Evolutionary conservation across 2,329 filamentous ascomycete species (phyloP), one percentile per base, ranked within the genome.

Genomic region (Aspergillus candidus): DNA sequence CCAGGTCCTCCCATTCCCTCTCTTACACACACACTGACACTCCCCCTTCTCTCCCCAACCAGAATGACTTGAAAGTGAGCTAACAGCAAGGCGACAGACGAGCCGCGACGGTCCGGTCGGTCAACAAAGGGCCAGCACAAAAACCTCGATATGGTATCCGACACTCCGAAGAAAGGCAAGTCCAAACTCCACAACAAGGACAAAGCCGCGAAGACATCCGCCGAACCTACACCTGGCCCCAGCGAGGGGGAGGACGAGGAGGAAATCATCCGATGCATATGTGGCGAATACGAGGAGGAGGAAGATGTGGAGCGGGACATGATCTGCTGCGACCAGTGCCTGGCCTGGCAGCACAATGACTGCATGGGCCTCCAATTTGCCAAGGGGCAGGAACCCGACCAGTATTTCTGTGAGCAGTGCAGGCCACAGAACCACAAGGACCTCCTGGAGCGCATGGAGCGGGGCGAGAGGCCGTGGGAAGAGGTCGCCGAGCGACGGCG

Each of bases 121-220:
- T 89, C 91, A 59, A 98, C 93, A 52, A 98, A 98, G 65, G 93
- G 93, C 63, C 90, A 96, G 60, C 89, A 97, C 69, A 95, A 95
- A 69, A 85, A 86, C 53, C 83, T 88, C 56, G 89, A 95, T 61
- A 76, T 68, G 39, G 44, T 84, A 44, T 78, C 86, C 55, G 85
- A 88, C 37, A 67, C 70, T 12, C 64, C 71, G 42, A 71, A 74
- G 53, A 73, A 72, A 57, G 56, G 63, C 35, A 71, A 69, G 44
- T 60, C 68, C 46, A 77, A 76, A 59, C 55, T 67, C 36, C 75
- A 71, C 48, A 56, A 63, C 33, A 72, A 71, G 51, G 62, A 66
- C 36, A 72, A 72, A 48, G 57, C 63, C 41, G 55, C 66, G 38
- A 78, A 78, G 56, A 50, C 72, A 38, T 70, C 70, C 38, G 62